Evolutionary conservation across 2,329 filamentous ascomycete species (phyloP).

Genomic region (Tolypocladium amazonense): DNA sequence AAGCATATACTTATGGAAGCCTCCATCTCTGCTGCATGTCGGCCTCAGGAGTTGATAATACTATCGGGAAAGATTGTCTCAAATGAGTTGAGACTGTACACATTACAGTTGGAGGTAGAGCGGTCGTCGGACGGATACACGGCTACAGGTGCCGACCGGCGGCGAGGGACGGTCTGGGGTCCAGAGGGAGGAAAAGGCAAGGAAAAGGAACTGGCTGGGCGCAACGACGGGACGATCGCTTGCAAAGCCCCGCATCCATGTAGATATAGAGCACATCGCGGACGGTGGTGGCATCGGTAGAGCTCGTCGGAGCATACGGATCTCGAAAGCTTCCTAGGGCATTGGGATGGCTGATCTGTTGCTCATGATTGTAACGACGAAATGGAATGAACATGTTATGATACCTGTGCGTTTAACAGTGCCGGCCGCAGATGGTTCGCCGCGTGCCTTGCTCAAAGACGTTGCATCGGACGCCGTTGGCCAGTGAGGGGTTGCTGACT

Average conservation of each 20-base stretch:
- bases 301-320: conserved; percentile 9
- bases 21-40: neutral
- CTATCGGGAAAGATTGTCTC: conserved; percentile 10
- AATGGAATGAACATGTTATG: conserved; percentile 17
- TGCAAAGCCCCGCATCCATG: conserved; percentile 5
- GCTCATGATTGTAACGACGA: conserved; percentile 19
- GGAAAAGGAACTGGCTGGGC: conserved; percentile 1
- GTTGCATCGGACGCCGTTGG: neutral
- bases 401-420: neutral
- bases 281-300: conserved; percentile 5
- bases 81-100: conserved; percentile 15
- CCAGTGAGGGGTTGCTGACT: neutral
- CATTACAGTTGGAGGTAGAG: conserved; percentile 15
- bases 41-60: neutral
- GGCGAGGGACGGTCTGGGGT: neutral
- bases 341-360: conserved; percentile 12
- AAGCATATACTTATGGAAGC: neutral
- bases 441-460: neutral
- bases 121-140: conserved; percentile 17
- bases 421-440: neutral
- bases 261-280: conserved; percentile 9
- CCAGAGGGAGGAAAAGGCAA: neutral
- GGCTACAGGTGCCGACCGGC: conserved; percentile 8
- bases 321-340: conserved; percentile 9
- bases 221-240: neutral